These are phyloP conservation scores for Annona squamosa DNA, from an alignment of 164 flowering plant species.

Conservation along the genomic window DNA sequence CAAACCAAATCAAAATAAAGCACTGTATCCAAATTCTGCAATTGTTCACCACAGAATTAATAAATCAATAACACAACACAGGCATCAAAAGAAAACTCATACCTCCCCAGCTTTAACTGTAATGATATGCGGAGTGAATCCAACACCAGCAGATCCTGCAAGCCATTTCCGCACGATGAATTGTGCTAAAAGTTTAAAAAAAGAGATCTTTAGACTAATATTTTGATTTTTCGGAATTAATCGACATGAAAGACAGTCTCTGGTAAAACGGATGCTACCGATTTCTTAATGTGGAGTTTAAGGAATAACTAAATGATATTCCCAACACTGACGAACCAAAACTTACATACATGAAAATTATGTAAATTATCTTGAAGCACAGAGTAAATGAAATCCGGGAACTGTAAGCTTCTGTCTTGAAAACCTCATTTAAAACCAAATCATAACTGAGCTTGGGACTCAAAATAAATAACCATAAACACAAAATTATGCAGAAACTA, in stretches of 20 bases:
- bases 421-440: too few relatives aligned
- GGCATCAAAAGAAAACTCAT: background rate
- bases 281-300: too few relatives aligned
- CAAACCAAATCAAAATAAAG: background rate
- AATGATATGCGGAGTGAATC: conserved; percentile 84
- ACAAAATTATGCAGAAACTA: too few relatives aligned
- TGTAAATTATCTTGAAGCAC: too few relatives aligned
- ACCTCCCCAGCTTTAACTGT: conserved; percentile 93
- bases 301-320: background rate
- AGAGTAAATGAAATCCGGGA: too few relatives aligned
- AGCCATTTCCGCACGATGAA: conserved; percentile 4
- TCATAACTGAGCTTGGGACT: too few relatives aligned
- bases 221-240: too few relatives aligned
- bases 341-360: too few relatives aligned
- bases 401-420: too few relatives aligned
- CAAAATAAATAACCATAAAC: too few relatives aligned
- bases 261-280: background rate
- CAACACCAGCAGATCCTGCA: conserved; percentile 74
- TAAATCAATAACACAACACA: background rate
- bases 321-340: background rate
- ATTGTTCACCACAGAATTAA: background rate
- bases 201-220: background rate
- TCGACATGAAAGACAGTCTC: background rate
- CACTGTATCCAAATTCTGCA: background rate
- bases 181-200: background rate